Conservation (phyloP, 768 basidiomycete species). For the Clitopilus passeckerianus region DNA sequence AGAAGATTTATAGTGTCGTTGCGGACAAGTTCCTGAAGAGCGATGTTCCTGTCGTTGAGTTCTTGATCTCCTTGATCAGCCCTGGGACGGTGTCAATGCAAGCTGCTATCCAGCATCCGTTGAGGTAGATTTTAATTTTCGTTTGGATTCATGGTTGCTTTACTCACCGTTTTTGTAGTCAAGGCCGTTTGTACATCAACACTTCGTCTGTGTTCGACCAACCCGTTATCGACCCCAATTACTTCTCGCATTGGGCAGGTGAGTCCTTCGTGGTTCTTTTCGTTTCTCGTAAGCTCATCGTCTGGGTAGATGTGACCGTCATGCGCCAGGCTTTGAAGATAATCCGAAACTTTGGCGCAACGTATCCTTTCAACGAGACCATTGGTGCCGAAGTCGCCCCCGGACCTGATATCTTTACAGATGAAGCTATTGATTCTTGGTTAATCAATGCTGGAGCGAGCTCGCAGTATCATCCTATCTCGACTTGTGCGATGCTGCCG, state of each 20-base stretch:
- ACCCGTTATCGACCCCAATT: conserved; percentile 62
- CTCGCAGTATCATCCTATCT: conserved; percentile 60
- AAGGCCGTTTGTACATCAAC: conserved; percentile 61
- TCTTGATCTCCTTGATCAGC: conserved; percentile 39
- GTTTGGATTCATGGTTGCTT: background rate
- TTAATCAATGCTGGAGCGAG: conserved; percentile 28
- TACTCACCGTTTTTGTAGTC: conserved; percentile 19
- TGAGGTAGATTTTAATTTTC: conserved; percentile 29
- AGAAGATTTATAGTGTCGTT: conserved; percentile 45
- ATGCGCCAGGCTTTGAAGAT: conserved; percentile 60
- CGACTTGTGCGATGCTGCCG: conserved; percentile 56
- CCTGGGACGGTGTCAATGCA: conserved; percentile 46
- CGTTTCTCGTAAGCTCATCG: background rate
- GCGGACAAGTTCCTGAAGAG: conserved; percentile 29
- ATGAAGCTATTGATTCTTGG: conserved; percentile 54
- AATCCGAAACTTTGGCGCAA: conserved; percentile 48
- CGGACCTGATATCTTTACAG: conserved; percentile 43
- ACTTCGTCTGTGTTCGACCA: conserved; percentile 53
- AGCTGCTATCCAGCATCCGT: conserved; percentile 61
- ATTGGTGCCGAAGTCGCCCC: conserved; percentile 45
- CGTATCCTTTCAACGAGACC: conserved; percentile 41
- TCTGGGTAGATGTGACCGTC: conserved; percentile 31
- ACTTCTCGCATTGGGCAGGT: conserved; percentile 54
- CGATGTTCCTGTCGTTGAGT: conserved; percentile 49
- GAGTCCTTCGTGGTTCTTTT: conserved; percentile 3